Base-by-base conservation (phyloP, 306 rosid genomes). In the Glycine soja region DNA sequence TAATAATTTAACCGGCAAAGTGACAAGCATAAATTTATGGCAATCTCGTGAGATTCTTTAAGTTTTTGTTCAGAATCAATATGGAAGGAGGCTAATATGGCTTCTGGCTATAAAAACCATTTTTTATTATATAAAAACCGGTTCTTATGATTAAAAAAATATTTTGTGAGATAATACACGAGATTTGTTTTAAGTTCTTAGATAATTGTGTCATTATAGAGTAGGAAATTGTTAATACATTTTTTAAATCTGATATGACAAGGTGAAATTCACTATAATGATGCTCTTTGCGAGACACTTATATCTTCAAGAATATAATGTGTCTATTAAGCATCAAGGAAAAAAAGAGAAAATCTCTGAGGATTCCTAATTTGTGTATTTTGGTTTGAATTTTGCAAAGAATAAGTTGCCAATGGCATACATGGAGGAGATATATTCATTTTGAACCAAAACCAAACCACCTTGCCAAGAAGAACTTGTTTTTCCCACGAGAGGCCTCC, bases 361-460 rank as follows among this genome's bases (percentile, higher is more conserved):
- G 47, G 66, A 56, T 51, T 50, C 46, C 66, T 30, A 15, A 36
- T 43, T 47, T 34, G 72, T 7, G 15, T 66, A 15, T 46, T 50
- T 54, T 72, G 24, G 50, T 54, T 77, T 58, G 14, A 48, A 69
- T 70, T 80, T 80, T 77, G 78, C 73, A 70, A 68, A 64, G 75
- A 54, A 3, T 3, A 47, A 82, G 56, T 65, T 76, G 77, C 70
- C 70, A 66, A 66, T 45, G 47, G 80, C 32, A 70, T 32, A 16
- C 7, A 68, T 36, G 32, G 36, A 15, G 8, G 61, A 14, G 36
- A 61, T 52, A 13, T 40, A 51, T 48, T 90, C 88, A 94, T 90
- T 90, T 90, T 70, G 90, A 43, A 61, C 97, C 97, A 85, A 94
- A 92, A 88, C 94, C 94, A 66, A 94, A 91, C 98, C 98, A 92